Conservation (phyloP, 495 filamentous ascomycete species). For the Barbatosphaeria neglecta region DNA sequence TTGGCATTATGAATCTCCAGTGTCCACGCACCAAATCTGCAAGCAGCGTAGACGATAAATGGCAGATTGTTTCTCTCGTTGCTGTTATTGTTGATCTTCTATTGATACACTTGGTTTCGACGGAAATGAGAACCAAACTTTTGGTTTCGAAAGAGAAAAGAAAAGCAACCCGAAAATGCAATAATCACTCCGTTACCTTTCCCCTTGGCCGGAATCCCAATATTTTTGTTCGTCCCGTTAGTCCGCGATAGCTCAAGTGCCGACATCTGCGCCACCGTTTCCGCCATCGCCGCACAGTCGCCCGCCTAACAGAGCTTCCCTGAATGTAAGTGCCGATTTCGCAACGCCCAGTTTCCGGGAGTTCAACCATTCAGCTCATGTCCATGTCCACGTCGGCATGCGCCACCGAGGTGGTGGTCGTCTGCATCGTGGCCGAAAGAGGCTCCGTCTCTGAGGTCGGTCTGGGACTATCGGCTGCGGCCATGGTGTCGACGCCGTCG, state of each 20-base stretch:
- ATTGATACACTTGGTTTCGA: background rate
- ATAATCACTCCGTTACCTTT: background rate
- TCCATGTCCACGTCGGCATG: constrained; percentile 34
- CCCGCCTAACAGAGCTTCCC: background rate
- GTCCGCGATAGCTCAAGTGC: background rate
- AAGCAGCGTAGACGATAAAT: too few relatives aligned
- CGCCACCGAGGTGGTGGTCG: constrained; percentile 10
- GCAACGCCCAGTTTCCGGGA: background rate
- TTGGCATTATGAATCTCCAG: too few relatives aligned
- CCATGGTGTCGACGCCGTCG: constrained; percentile 43
- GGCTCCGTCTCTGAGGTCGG: constrained; percentile 6
- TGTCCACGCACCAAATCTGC: too few relatives aligned
- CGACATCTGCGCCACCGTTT: background rate
- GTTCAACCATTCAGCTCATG: constrained; percentile 32
- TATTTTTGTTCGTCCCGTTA: background rate
- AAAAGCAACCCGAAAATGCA: background rate
- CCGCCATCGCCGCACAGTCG: background rate
- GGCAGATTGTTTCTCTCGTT: too few relatives aligned
- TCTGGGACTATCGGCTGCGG: constrained; percentile 31
- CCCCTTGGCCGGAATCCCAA: background rate
- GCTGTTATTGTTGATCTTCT: too few relatives aligned
- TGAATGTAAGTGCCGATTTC: background rate
- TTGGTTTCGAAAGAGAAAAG: background rate
- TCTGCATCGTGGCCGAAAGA: background rate
- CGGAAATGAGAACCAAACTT: background rate